phyloP scores from a whole-genome alignment of 1,139 yeast species.

The Zygoascus meyerae region DNA sequence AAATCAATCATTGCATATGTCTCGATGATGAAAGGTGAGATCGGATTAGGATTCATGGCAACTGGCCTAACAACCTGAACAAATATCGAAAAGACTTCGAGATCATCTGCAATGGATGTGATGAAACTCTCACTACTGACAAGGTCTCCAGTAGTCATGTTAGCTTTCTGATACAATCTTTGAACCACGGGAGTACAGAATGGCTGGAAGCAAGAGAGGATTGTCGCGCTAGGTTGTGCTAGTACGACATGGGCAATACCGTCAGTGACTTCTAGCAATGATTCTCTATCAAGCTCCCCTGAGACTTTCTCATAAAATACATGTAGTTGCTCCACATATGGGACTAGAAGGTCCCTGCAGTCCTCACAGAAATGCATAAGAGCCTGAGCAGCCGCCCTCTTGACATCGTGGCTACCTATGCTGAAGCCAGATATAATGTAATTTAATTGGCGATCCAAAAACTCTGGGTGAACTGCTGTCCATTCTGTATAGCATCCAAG shows the following conservation, averaged over 20 bases:
- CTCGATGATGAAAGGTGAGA: constrained; percentile 51
- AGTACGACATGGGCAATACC: constrained; percentile 83
- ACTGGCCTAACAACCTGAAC: constrained; percentile 46
- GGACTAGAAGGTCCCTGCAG: constrained; percentile 62
- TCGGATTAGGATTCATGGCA: constrained; percentile 41
- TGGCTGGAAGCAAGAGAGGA: constrained; percentile 45
- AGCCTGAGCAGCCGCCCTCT: constrained; percentile 88
- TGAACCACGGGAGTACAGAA: constrained; percentile 65
- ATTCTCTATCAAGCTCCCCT: constrained; percentile 53
- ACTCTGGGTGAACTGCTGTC: constrained; percentile 83
- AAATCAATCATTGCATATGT: constrained; percentile 55
- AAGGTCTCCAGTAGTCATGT: constrained; percentile 19
- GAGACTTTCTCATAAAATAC: constrained; percentile 65
- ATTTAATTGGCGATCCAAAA: constrained; percentile 72
- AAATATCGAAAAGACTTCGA: constrained; percentile 70
- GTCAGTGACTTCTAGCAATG: constrained; percentile 75
- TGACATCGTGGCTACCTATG: constrained; percentile 45
- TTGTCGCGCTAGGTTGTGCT: constrained; percentile 45
- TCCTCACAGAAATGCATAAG: constrained; percentile 93
- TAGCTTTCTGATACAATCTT: constrained; percentile 34
- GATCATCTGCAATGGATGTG: constrained; percentile 59
- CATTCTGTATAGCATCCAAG: constrained; percentile 93
- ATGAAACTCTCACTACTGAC: constrained; percentile 35
- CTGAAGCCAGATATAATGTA: constrained; percentile 80
- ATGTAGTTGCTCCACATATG: constrained; percentile 70